Conservation (phyloP, 495 filamentous ascomycete genomes). For the Letharia columbiana region DNA sequence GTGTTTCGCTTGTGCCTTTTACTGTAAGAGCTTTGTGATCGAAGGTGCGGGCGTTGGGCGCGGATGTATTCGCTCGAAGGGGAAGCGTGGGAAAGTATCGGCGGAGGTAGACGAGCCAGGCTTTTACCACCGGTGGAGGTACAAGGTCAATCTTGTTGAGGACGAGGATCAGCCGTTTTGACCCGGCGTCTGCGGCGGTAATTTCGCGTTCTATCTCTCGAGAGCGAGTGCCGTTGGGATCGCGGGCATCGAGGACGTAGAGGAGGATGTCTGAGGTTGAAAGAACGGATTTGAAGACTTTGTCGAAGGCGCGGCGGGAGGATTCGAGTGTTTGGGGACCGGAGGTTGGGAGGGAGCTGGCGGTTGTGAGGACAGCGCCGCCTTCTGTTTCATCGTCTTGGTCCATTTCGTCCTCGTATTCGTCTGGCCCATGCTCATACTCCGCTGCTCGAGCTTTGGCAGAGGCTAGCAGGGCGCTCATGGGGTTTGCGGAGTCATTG, state of each 20-base stretch:
- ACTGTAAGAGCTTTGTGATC: conserved; percentile 85
- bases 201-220: conserved; percentile 83
- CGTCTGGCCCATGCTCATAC: conserved; percentile 48
- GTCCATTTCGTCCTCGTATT: conserved; percentile 53
- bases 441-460: conserved; percentile 76
- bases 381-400: conserved; percentile 53
- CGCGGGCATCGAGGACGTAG: conserved; percentile 89
- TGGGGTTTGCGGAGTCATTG: conserved; percentile 63
- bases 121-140: conserved; percentile 68
- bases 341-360: conserved; percentile 27
- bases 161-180: conserved; percentile 84
- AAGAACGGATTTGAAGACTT: conserved; percentile 92
- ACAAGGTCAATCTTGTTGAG: conserved; percentile 97
- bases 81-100: conserved; percentile 91
- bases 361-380: conserved; percentile 38
- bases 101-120: conserved; percentile 77
- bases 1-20: conserved; percentile 72
- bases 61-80: conserved; percentile 73
- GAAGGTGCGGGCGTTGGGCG: conserved; percentile 81
- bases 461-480: conserved; percentile 89
- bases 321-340: conserved; percentile 43
- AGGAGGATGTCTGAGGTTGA: conserved; percentile 83
- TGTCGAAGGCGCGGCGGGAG: conserved; percentile 83
- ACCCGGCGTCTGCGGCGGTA: conserved; percentile 72
- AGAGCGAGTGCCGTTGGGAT: conserved; percentile 85